Percentiles rank a stretch among this genome's conserved stretches.
Conservation (phyloP, 2,329 filamentous ascomycete species). For the Penicillium frequentans region DNA sequence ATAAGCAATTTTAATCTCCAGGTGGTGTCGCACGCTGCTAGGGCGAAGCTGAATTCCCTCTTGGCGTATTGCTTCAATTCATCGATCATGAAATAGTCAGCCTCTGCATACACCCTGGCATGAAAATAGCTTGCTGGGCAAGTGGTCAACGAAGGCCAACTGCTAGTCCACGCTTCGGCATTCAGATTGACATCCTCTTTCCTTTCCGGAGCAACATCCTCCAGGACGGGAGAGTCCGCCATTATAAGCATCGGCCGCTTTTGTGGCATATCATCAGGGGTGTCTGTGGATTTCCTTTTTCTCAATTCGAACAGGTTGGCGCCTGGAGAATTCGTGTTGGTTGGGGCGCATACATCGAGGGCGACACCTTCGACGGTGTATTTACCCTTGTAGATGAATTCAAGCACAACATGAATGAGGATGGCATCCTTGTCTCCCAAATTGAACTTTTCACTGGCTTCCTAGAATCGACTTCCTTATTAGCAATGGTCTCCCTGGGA, state of each 20-base stretch:
- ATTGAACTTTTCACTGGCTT: not conserved
- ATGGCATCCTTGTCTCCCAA: not conserved
- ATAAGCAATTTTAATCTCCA: not conserved
- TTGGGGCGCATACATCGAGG: not conserved
- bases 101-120: not conserved
- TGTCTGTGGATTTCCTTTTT: not conserved
- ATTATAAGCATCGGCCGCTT: not conserved
- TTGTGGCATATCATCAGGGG: not conserved
- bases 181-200: not conserved
- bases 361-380: not conserved
- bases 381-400: not conserved
- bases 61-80: not conserved
- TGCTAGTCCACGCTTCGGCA: not conserved
- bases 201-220: not conserved
- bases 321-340: not conserved
- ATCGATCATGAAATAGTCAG: slow-evolving; percentile 2
- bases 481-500: not conserved
- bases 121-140: slow-evolving; percentile 1
- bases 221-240: not conserved
- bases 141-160: not conserved
- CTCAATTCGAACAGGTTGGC: not conserved
- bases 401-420: not conserved
- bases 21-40: not conserved
- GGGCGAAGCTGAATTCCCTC: not conserved
- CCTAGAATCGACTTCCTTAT: not conserved